A percentile compares a stretch with the other conserved stretches of the same genome.
These are phyloP conservation scores for Casuarina cunninghamiana DNA, from an alignment of 306 rosid species.

Conservation along the genomic window DNA sequence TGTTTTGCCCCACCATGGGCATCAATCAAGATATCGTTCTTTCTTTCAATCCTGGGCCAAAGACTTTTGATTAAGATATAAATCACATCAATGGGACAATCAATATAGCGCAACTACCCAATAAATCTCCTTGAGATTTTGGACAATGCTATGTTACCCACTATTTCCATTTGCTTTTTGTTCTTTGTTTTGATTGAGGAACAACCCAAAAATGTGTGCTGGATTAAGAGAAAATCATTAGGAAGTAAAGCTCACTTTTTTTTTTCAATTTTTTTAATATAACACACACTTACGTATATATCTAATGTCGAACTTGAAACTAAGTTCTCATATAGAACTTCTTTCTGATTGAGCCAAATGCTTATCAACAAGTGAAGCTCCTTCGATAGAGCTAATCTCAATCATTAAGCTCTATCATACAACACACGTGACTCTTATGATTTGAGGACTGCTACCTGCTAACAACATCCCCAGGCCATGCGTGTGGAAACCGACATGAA, in stretches of 20 bases:
- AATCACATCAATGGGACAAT: conserved; percentile 17
- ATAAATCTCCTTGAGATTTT: conserved; percentile 23
- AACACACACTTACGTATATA: too few species aligned
- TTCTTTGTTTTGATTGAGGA: background rate
- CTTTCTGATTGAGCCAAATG: too few species aligned
- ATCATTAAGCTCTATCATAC: conserved; percentile 14
- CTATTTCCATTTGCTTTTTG: background rate
- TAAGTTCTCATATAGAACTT: too few species aligned
- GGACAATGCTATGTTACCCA: conserved; percentile 30
- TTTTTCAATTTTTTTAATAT: too few species aligned
- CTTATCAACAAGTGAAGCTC: conserved; percentile 4
- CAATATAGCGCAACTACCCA: conserved; percentile 31
- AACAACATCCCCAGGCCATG: background rate
- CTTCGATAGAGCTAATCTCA: conserved; percentile 14
- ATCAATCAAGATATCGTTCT: conserved; percentile 1
- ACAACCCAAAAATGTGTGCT: conserved; percentile 8
- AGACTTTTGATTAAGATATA: background rate
- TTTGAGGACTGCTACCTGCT: background rate
- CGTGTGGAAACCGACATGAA: background rate
- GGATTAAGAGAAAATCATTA: background rate
- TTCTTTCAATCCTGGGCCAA: background rate
- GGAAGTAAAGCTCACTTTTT: conserved; percentile 7
- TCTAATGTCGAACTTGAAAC: too few species aligned
- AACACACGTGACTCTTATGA: conserved; percentile 10
- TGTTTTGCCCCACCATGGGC: background rate